Base-by-base conservation (phyloP, 2,329 filamentous ascomycete species). In the Cladophialophora immunda region DNA sequence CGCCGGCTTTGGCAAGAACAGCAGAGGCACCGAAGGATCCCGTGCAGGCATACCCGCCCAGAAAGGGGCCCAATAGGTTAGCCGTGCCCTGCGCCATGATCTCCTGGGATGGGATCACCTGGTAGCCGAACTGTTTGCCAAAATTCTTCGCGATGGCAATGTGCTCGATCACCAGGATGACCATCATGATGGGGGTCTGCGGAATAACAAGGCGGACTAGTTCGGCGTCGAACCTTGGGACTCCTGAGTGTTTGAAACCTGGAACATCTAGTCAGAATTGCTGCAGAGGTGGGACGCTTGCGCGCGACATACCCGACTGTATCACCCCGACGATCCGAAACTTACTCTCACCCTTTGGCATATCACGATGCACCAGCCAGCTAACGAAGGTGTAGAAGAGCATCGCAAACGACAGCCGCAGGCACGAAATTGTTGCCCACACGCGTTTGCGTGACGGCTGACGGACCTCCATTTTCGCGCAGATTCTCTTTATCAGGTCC, bases 111-210 rank as follows among this genome's bases (percentile, higher is more conserved):
- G 94, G 93, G 72, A 97, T 90, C 76, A 98, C 97, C 13, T 87
- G 90, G 80, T 98, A 98, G 81, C 97, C 96, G 82, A 97, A 97
- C 72, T 97, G 87, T 68, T 94, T 87, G 6, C 94, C 94, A 72
- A 98, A 97, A 0, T 93, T 97, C 78, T 98, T 98, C 17, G 94
- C 92, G 69, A 97, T 97, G 52, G 94, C 93, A 73, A 97, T 97
- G 77, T 98, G 94, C 79, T 98, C 94, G 68, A 97, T 95, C 38
- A 98, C 85, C 64, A 97, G 85, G 17, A 98, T 93, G 70, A 97
- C 96, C 58, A 97, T 89, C 0, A 91, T 90, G 8, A 91, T 91
- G 0, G 94, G 94, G 3, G 97, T 82, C 69, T 97, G 85, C 41
- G 84, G 82, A 0, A 86, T 83, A 74, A 97, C 92, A 0, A 87